Conservation (phyloP, 176 grass and related monocot genomes). For the Carex parvula region DNA sequence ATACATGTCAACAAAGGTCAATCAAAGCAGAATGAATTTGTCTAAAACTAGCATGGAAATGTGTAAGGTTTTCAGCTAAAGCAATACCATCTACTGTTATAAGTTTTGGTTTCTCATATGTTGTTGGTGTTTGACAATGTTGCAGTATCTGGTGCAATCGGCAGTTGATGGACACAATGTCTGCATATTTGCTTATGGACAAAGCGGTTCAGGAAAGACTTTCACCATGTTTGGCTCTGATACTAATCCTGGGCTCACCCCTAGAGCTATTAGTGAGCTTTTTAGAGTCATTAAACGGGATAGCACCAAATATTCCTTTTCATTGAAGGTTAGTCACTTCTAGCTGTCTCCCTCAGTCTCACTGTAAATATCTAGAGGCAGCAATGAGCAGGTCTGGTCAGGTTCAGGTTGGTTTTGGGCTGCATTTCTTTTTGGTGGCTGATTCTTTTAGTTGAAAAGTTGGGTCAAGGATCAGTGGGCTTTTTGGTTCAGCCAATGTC, state of each 20-base stretch:
- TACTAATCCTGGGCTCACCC: constrained; percentile 75
- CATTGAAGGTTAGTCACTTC: constrained; percentile 63
- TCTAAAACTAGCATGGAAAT: background rate
- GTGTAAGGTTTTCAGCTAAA: background rate
- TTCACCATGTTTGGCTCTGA: constrained; percentile 98
- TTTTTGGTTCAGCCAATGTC: background rate
- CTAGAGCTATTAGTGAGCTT: constrained; percentile 85
- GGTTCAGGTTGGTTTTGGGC: background rate
- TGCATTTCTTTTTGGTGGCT: background rate
- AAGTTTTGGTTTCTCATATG: background rate
- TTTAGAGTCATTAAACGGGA: constrained; percentile 95
- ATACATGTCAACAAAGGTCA: background rate
- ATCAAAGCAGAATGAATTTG: background rate
- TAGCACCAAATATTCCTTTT: constrained; percentile 94
- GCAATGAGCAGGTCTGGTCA: background rate
- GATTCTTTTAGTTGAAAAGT: background rate
- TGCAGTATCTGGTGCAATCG: constrained; percentile 96
- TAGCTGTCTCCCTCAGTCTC: background rate
- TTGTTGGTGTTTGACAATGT: constrained; percentile 11
- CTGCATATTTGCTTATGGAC: constrained; percentile 99
- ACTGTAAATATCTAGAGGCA: background rate
- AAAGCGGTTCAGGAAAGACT: constrained; percentile 98
- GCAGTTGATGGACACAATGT: constrained; percentile 99
- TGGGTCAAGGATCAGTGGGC: background rate
- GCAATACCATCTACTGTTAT: background rate